These are phyloP conservation scores for Yamadazyma insecticola DNA, from an alignment of 805 yeast species.

Conservation along the genomic window DNA sequence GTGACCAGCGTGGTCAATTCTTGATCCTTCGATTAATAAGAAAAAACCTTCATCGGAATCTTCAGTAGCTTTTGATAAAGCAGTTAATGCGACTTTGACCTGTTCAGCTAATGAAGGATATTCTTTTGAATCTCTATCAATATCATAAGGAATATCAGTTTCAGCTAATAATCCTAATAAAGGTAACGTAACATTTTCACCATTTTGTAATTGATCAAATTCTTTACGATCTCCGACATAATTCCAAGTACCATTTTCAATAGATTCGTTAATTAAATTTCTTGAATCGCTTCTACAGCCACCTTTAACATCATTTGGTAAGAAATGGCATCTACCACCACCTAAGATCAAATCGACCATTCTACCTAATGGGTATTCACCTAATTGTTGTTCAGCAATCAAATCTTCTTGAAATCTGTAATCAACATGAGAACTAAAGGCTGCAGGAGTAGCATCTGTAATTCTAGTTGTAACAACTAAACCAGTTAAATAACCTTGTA, in stretches of 20 bases:
- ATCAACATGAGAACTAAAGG: slow-evolving; percentile 75
- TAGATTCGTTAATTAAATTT: slow-evolving; percentile 62
- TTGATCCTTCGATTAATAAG: slow-evolving; percentile 80
- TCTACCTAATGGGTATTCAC: slow-evolving; percentile 68
- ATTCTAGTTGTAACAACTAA: slow-evolving; percentile 87
- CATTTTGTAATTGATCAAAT: slow-evolving; percentile 52
- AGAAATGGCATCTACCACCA: slow-evolving; percentile 84
- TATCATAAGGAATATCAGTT: slow-evolving; percentile 75
- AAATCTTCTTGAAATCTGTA: slow-evolving; percentile 72
- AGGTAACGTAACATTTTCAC: slow-evolving; percentile 66
- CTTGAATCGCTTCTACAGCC: slow-evolving; percentile 68
- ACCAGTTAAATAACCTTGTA: slow-evolving; percentile 76
- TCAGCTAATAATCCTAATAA: slow-evolving; percentile 71
- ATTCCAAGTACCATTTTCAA: slow-evolving; percentile 46
- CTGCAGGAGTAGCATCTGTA: slow-evolving; percentile 94
- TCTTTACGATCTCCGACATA: slow-evolving; percentile 54
- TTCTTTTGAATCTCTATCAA: slow-evolving; percentile 59
- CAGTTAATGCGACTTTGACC: slow-evolving; percentile 65
- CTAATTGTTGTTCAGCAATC: slow-evolving; percentile 85
- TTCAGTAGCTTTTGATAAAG: slow-evolving; percentile 61
- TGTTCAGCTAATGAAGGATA: slow-evolving; percentile 80
- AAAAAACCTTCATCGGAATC: slow-evolving; percentile 82
- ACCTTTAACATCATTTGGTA: slow-evolving; percentile 48
- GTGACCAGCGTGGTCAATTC: slow-evolving; percentile 95
- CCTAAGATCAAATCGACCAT: slow-evolving; percentile 82